These are phyloP conservation scores for Suillus variegatus DNA, from an alignment of 768 basidiomycete species.

Conservation along the genomic window DNA sequence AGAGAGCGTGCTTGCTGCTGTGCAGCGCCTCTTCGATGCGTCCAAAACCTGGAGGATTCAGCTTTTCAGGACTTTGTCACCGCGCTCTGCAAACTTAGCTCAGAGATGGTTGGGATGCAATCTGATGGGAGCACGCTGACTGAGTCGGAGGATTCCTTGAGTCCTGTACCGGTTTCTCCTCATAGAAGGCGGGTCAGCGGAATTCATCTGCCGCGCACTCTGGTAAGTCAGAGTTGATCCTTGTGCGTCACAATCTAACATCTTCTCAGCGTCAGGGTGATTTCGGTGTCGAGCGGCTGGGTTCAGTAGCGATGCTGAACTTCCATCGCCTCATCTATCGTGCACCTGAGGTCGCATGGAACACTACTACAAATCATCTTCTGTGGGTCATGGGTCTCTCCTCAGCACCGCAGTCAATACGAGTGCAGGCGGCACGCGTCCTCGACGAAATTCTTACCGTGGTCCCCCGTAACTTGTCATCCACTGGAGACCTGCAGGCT, in stretches of 20 bases:
- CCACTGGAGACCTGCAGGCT: constrained; percentile 60
- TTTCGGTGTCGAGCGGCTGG: constrained; percentile 89
- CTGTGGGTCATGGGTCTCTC: constrained; percentile 72
- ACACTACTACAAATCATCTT: constrained; percentile 76
- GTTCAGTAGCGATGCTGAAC: constrained; percentile 78
- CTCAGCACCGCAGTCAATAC: constrained; percentile 72
- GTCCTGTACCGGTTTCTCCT: constrained; percentile 40
- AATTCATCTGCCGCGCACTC: constrained; percentile 77
- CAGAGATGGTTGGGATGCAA: constrained; percentile 93
- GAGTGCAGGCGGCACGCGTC: constrained; percentile 85
- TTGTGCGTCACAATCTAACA: constrained; percentile 7
- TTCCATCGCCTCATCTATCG: constrained; percentile 85
- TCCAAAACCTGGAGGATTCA: constrained; percentile 80
- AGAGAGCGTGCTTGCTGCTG: constrained; percentile 69
- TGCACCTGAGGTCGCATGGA: constrained; percentile 85
- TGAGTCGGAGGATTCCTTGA: constrained; percentile 32
- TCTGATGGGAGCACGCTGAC: constrained; percentile 35
- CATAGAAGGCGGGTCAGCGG: constrained; percentile 83
- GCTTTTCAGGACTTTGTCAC: constrained; percentile 78
- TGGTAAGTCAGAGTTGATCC: constrained; percentile 47
- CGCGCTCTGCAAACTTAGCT: constrained; percentile 83
- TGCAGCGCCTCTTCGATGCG: constrained; percentile 85
- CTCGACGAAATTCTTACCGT: constrained; percentile 81
- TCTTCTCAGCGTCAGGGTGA: constrained; percentile 77
- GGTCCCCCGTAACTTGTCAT: constrained; percentile 71